Percentiles rank a stretch among this genome's conserved stretches.
Conservation (phyloP, 345 rosid species). For the Citrus glauca region DNA sequence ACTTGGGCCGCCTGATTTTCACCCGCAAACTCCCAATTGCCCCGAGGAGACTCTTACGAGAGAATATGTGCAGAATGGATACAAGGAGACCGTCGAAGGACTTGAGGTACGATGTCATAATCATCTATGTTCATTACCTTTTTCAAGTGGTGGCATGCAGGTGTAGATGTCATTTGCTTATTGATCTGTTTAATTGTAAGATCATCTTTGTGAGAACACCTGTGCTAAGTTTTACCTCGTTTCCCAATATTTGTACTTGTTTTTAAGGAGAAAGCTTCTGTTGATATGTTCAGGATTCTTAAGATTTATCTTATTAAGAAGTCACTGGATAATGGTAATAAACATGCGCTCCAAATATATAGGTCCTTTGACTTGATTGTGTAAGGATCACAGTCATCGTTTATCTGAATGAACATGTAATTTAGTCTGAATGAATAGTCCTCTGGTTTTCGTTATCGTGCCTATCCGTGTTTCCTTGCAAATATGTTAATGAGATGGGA, state of each 20-base stretch:
- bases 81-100: slow-evolving; percentile 92
- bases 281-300: neutral
- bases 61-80: slow-evolving; percentile 78
- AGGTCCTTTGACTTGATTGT: neutral
- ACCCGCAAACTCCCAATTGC: slow-evolving; percentile 81
- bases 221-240: neutral
- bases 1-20: slow-evolving; percentile 95
- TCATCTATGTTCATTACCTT: neutral
- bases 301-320: neutral
- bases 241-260: neutral
- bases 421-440: neutral
- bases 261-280: neutral
- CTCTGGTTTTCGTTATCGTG: neutral
- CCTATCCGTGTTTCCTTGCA: slow-evolving; percentile 1
- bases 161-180: neutral
- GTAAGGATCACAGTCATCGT: neutral
- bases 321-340: neutral
- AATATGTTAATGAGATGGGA: neutral
- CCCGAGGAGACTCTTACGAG: slow-evolving; percentile 88
- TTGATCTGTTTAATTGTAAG: neutral
- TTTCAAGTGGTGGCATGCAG: neutral
- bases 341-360: neutral
- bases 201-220: neutral
- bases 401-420: neutral
- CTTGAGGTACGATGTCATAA: slow-evolving; percentile 65